A percentile compares a stretch with the other conserved stretches of the same genome.
Conservation (phyloP, 768 basidiomycete genomes). For the Clathrus columnatus region DNA sequence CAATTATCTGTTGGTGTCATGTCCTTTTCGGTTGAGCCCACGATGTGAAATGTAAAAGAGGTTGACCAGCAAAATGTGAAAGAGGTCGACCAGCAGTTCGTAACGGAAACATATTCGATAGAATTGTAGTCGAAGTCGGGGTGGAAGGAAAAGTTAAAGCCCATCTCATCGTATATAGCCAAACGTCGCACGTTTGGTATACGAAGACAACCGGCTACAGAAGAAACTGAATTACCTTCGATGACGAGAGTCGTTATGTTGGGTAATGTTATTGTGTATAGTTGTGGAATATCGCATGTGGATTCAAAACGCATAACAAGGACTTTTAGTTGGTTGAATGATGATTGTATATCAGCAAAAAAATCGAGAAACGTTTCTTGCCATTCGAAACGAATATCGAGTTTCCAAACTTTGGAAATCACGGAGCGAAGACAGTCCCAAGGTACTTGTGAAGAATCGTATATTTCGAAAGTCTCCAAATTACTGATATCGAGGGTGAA, state of each 20-base stretch:
- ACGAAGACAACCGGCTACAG: background rate
- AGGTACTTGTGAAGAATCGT: background rate
- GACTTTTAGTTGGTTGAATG: background rate
- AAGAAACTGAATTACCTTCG: background rate
- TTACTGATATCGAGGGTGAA: background rate
- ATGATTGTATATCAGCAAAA: background rate
- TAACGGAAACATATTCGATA: background rate
- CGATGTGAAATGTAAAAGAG: background rate
- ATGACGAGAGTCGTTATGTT: background rate
- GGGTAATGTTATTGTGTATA: background rate
- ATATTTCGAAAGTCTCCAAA: background rate
- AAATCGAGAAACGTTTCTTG: background rate
- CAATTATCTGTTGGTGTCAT: background rate
- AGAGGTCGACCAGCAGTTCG: background rate
- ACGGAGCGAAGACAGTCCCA: background rate
- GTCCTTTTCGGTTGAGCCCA: background rate
- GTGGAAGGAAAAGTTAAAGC: background rate
- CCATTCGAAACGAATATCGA: background rate
- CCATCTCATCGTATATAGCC: background rate
- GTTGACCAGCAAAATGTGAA: background rate
- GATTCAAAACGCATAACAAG: background rate
- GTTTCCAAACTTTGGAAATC: background rate
- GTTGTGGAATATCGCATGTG: background rate
- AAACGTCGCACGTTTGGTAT: background rate
- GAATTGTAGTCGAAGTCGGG: background rate